phyloP scores from a whole-genome alignment of 1,139 yeast species.

The Kodamaea fungicola region DNA sequence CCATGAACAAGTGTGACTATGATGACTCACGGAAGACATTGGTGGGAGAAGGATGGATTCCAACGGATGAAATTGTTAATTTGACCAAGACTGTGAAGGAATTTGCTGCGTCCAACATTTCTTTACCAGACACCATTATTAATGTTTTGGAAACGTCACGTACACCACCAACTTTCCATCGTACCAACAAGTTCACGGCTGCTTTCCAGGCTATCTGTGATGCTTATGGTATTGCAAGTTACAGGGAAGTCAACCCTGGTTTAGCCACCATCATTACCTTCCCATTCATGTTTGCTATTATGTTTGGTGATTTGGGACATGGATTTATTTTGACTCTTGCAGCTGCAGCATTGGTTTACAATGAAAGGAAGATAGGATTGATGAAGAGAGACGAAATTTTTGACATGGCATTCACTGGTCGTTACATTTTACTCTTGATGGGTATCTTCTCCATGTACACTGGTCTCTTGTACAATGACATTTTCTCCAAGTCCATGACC shows the following conservation, averaged over 20 bases:
- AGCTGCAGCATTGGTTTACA: constrained; percentile 55
- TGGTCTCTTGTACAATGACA: constrained; percentile 72
- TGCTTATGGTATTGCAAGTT: constrained; percentile 76
- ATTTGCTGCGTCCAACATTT: constrained; percentile 20
- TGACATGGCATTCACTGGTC: constrained; percentile 77
- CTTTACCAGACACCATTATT: constrained; percentile 39
- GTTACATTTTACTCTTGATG: constrained; percentile 72
- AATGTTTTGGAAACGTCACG: constrained; percentile 62
- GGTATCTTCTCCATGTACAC: constrained; percentile 78
- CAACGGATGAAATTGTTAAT: constrained; percentile 50
- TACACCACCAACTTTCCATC: constrained; percentile 77
- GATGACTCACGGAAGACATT: constrained; percentile 63
- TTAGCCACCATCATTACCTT: constrained; percentile 75
- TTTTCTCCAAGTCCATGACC: constrained; percentile 75
- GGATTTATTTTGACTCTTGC: constrained; percentile 64
- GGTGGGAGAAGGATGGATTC: constrained; percentile 81
- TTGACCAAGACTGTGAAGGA: constrained; percentile 34
- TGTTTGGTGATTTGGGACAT: constrained; percentile 87
- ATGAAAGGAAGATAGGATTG: constrained; percentile 55
- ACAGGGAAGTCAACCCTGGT: constrained; percentile 79
- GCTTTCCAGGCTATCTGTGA: constrained; percentile 79
- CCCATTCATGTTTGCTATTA: constrained; percentile 83
- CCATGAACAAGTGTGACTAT: constrained; percentile 65
- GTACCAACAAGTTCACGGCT: constrained; percentile 70
- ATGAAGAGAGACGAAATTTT: constrained; percentile 75